A percentile compares a stretch with the other conserved stretches of the same genome.
Conservation (phyloP, 768 basidiomycete genomes). For the Suillus spraguei region DNA sequence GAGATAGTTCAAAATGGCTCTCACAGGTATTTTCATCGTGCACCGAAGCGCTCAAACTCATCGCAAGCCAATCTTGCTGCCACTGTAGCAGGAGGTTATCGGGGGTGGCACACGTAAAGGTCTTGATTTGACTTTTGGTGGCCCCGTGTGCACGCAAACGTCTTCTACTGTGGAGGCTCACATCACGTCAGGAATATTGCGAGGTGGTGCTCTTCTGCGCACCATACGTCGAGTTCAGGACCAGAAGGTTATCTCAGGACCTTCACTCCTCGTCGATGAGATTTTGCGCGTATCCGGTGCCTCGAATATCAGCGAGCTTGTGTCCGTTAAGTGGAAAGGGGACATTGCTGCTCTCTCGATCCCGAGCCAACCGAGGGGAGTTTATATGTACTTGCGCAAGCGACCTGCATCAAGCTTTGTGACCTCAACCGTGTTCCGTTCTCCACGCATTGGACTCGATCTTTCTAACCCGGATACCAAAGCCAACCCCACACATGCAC, state of each 20-base stretch:
- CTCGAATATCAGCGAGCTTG: slow-evolving; percentile 53
- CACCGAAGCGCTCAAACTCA: slow-evolving; percentile 50
- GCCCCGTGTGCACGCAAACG: slow-evolving; percentile 23
- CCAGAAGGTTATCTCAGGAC: slow-evolving; percentile 65
- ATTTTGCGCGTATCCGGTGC: slow-evolving; percentile 55
- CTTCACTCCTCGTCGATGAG: slow-evolving; percentile 78
- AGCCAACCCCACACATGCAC: slow-evolving; percentile 40
- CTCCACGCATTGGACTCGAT: slow-evolving; percentile 79
- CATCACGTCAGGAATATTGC: slow-evolving; percentile 28
- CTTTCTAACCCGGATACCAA: slow-evolving; percentile 65
- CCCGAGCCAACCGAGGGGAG: slow-evolving; percentile 18
- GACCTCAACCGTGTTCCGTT: slow-evolving; percentile 46
- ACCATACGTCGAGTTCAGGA: slow-evolving; percentile 54
- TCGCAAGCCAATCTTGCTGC: slow-evolving; percentile 35
- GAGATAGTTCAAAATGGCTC: background rate
- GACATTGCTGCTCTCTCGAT: slow-evolving; percentile 58
- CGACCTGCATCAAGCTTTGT: slow-evolving; percentile 2
- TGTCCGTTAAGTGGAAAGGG: slow-evolving; percentile 54
- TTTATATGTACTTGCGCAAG: slow-evolving; percentile 28
- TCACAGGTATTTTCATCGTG: slow-evolving; percentile 78
- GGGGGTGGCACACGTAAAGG: slow-evolving; percentile 79
- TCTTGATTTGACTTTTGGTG: slow-evolving; percentile 71
- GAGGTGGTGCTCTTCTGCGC: slow-evolving; percentile 72
- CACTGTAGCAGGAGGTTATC: slow-evolving; percentile 57
- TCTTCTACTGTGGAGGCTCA: slow-evolving; percentile 7